Evolutionary conservation across 2,329 filamentous ascomycete genomes (phyloP).

Genomic region (Paraconiothyrium sp.): DNA sequence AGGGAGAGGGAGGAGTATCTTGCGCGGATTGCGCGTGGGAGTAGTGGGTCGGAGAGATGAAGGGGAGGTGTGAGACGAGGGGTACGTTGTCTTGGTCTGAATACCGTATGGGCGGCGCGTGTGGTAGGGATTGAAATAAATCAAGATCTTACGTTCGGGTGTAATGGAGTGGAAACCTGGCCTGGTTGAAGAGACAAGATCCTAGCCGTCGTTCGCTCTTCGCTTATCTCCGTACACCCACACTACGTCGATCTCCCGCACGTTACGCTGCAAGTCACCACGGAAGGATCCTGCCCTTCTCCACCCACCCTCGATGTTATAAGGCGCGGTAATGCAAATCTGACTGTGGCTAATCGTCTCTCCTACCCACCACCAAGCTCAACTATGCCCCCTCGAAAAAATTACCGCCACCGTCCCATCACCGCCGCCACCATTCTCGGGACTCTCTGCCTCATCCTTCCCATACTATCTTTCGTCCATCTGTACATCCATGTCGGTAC

Average conservation of each 20-base stretch:
- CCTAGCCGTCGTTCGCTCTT: too few relatives aligned
- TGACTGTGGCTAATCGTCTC: neutral
- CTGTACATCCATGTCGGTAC: slow-evolving; percentile 29
- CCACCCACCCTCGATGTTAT: too few relatives aligned
- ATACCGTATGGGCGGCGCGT: neutral
- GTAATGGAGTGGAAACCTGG: too few relatives aligned
- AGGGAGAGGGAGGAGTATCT: slow-evolving; percentile 3
- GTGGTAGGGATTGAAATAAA: neutral
- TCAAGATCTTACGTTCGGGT: too few relatives aligned
- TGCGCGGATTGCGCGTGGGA: neutral
- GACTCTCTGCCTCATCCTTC: slow-evolving; percentile 58
- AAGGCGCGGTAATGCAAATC: too few relatives aligned
- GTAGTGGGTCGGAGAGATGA: neutral
- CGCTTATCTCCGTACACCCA: too few relatives aligned
- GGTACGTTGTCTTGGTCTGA: too few relatives aligned
- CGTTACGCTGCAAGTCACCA: too few relatives aligned
- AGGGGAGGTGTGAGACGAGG: too few relatives aligned
- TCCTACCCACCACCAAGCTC: neutral
- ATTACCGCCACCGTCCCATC: slow-evolving; percentile 35
- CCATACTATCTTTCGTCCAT: slow-evolving; percentile 62
- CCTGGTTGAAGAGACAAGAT: too few relatives aligned
- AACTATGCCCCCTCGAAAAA: slow-evolving; percentile 7
- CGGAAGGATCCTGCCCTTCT: too few relatives aligned
- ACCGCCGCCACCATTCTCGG: slow-evolving; percentile 38
- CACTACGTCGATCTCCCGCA: too few relatives aligned